Evolutionary conservation across 352 stramenopile species (phyloP).

Genomic region (Peronospora tabacina): DNA sequence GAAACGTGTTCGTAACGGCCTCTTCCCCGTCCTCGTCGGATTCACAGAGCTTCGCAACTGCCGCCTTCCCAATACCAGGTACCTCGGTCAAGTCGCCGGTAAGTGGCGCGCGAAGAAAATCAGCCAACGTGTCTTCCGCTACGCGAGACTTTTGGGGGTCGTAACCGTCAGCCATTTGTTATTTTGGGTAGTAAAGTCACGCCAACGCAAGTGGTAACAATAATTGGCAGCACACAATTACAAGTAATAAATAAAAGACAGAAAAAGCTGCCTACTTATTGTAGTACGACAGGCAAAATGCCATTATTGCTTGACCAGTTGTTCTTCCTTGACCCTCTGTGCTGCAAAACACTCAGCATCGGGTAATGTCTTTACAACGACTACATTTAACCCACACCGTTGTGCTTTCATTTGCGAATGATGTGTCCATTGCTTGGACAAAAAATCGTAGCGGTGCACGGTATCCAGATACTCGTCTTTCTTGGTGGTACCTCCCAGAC

Average conservation of each 20-base stretch:
- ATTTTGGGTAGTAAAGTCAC: background rate
- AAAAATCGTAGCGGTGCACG: conserved; percentile 55
- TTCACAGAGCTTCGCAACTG: conserved; percentile 78
- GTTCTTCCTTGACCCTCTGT: conserved; percentile 19
- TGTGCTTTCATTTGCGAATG: conserved; percentile 56
- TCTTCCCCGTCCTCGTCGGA: conserved; percentile 71
- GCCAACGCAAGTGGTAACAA: too few species aligned
- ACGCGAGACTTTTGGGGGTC: conserved; percentile 89
- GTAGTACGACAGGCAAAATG: conserved; percentile 2
- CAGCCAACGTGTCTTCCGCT: conserved; percentile 85
- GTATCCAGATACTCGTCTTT: conserved; percentile 67
- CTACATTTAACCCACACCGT: conserved; percentile 58
- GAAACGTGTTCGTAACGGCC: conserved; percentile 94
- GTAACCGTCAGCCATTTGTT: conserved; percentile 77
- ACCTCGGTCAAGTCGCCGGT: conserved; percentile 92
- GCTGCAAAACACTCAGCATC: conserved; percentile 37
- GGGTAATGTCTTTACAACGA: conserved; percentile 33
- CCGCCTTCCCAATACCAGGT: conserved; percentile 90
- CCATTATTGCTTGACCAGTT: conserved; percentile 8
- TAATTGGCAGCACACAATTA: too few species aligned
- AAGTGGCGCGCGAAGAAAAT: conserved; percentile 88
- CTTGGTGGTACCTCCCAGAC: conserved; percentile 64
- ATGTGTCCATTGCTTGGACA: conserved; percentile 53
- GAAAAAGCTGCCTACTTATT: background rate
- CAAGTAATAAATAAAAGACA: too few species aligned